Base-by-base conservation (phyloP, 352 stramenopile genomes). In the Phytophthora multivora region DNA sequence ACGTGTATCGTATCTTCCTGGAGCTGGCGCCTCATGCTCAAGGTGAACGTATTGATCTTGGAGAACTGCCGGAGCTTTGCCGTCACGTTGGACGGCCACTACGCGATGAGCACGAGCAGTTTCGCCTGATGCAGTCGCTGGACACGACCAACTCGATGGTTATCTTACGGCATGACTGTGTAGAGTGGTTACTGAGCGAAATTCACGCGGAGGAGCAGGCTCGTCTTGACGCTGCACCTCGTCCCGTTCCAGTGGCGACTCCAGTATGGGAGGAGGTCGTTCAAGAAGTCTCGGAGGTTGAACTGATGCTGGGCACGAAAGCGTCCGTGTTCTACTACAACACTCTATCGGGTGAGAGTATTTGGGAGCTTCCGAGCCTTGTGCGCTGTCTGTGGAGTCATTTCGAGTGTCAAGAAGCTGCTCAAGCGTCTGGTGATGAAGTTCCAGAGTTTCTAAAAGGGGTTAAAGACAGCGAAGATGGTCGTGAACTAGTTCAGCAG, bases 141-240 rank as follows among this genome's bases (percentile, higher is more conserved):
- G 80, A 92, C 52, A 82, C 75, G 41, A 73, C 71, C 8, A 88
- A 86, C 55, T 53, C 70, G 13, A 89, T 92, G 80, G 36, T 72
- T 3, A 74, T 92, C 28, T 45, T 74, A 31, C 70, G 82, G 10
- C 62, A 75, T 23, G 77, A 80, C 51, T 85, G 90, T 51, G 73
- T 77, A 19, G n/a, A 48, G 15, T 90, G 83, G 83, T 48, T 87
- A 36, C 56, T 88, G 9, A 38, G 64, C 5, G 75, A 84, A 25
- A 46, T 81, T 45, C 58, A 71, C 11, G 39, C 63, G 2, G 16
- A 59, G 0, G 66, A 84, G 30, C 59, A 42, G 4, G 59, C 71
- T 38, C 36, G 52, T 33, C 33, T 54, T 11, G 36, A 55, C 6
- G 16, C 33, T 12, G 58, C 56, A 19, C 52, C 61, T 10, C 57